These are phyloP conservation scores for Cryptococcus wingfieldii DNA, from an alignment of 1,284 basidiomycete species.

Conservation along the genomic window DNA sequence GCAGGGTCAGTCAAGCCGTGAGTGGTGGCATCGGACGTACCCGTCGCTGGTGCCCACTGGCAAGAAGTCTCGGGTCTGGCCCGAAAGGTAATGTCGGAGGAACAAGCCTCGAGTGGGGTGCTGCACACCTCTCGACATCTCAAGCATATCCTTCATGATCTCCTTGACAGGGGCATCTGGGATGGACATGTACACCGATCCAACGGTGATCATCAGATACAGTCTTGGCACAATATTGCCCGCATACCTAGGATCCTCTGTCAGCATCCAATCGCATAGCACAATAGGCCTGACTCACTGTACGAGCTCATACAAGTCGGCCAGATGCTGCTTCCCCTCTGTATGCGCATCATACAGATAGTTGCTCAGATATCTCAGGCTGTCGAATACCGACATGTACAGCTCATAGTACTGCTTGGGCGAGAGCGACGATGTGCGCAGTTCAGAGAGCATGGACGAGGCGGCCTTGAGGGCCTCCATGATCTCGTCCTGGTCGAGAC, in stretches of 20 bases:
- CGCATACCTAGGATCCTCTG: slow-evolving; percentile 36
- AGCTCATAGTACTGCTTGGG: slow-evolving; percentile 97
- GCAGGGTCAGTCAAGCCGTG: not conserved
- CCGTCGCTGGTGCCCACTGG: slow-evolving; percentile 76
- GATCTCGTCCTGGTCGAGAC: slow-evolving; percentile 85
- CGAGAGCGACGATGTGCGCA: slow-evolving; percentile 82
- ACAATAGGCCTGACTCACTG: slow-evolving; percentile 59
- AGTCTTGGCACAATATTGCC: slow-evolving; percentile 77
- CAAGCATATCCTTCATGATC: slow-evolving; percentile 99
- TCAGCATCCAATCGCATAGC: not conserved
- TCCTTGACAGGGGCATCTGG: slow-evolving; percentile 92
- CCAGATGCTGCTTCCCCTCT: slow-evolving; percentile 81
- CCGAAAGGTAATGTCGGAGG: slow-evolving; percentile 87
- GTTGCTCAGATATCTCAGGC: slow-evolving; percentile 83
- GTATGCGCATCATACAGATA: slow-evolving; percentile 91
- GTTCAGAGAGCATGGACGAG: slow-evolving; percentile 89
- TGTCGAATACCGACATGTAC: slow-evolving; percentile 96
- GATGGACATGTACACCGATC: slow-evolving; percentile 95
- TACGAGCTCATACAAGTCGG: slow-evolving; percentile 93
- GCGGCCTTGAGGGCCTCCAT: slow-evolving; percentile 97
- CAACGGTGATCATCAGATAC: slow-evolving; percentile 97
- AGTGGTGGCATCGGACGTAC: slow-evolving; percentile 53
- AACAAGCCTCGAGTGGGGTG: slow-evolving; percentile 91
- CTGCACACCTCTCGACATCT: slow-evolving; percentile 92
- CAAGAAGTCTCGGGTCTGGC: slow-evolving; percentile 89